These are phyloP conservation scores for Mediolabrus comicus DNA, from an alignment of 108 stramenopile genomes.

Conservation along the genomic window DNA sequence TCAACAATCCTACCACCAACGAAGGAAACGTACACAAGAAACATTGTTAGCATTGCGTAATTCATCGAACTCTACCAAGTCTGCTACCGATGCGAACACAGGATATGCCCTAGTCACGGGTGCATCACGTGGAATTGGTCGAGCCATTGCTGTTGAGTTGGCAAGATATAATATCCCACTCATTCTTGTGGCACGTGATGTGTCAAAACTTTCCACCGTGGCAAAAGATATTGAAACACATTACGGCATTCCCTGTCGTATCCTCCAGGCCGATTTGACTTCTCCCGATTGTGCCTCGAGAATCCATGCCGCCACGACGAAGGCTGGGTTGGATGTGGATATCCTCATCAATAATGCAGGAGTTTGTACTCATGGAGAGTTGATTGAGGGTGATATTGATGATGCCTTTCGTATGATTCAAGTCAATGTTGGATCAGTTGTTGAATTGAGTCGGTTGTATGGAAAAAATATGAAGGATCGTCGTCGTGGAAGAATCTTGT, in stretches of 20 bases:
- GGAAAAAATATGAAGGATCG: conserved; percentile 79
- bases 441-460: conserved; percentile 63
- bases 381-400: conserved; percentile 44
- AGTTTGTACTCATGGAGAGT: conserved; percentile 58
- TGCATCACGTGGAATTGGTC: conserved; percentile 79
- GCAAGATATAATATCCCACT: conserved; percentile 83
- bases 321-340: conserved; percentile 71
- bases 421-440: conserved; percentile 62
- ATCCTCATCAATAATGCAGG: conserved; percentile 87
- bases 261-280: conserved; percentile 73
- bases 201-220: conserved; percentile 51
- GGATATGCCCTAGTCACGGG: conserved; percentile 86
- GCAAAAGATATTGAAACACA: conserved; percentile 80
- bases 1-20: conserved; percentile 12
- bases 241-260: conserved; percentile 77
- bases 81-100: conserved; percentile 7
- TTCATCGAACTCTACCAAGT: neutral
- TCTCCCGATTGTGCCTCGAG: conserved; percentile 55
- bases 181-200: conserved; percentile 78
- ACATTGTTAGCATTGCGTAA: conserved; percentile 48
- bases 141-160: conserved; percentile 82
- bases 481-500: conserved; percentile 74
- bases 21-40: conserved; percentile 37
- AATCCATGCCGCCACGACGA: conserved; percentile 63
- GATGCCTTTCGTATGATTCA: conserved; percentile 60